Base-by-base conservation (phyloP, 1,284 basidiomycete species). In the Tranzscheliella williamsii region DNA sequence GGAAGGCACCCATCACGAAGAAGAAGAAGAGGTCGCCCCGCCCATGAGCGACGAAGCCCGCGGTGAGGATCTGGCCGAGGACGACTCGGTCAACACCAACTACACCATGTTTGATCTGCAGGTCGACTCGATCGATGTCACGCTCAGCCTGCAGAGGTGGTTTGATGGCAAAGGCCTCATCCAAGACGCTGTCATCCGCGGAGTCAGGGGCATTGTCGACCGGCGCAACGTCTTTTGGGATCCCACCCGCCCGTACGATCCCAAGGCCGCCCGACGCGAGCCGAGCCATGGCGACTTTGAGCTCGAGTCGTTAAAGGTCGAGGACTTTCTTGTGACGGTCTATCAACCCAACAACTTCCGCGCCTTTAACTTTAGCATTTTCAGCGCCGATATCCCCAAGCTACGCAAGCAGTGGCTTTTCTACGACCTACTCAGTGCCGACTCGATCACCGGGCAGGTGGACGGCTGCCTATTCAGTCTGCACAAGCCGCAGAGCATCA, bases 391-490 rank as follows among this genome's bases (percentile, higher is more conserved):
- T 63, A 85, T 97, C 30, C 84, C 84, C 12, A 84, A 83, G 15
- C 86, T 98, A 65, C 83, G 94, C 50, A 95, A 94, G 76, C 87
- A 90, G 70, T 98, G 92, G 92, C 73, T 96, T 26, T 96, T 96
- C 79, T 94, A 93, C 76, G 93, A 96, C 77, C 51, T 80, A 4
- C 71, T 80, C 27, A 86, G 85, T 35, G 94, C 94, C 0, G 92
- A 97, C 67, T 89, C 88, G 48, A 90, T 97, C 46, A 94, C 95
- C 4, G 94, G 94, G 1, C 95, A 99, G 76, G 90, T 94, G 64
- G 94, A 99, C 76, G 96, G 96, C 70, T 99, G 95, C 72, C 77
- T 99, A 13, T 96, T 97, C 81, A 96, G 92, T 72, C 78, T 99
- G 58, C 94, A 98, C 78, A 90, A 88, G 76, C 94, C 94, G 7